Conservation (phyloP, 1,139 yeast species). For the Candida sanyaensis region DNA sequence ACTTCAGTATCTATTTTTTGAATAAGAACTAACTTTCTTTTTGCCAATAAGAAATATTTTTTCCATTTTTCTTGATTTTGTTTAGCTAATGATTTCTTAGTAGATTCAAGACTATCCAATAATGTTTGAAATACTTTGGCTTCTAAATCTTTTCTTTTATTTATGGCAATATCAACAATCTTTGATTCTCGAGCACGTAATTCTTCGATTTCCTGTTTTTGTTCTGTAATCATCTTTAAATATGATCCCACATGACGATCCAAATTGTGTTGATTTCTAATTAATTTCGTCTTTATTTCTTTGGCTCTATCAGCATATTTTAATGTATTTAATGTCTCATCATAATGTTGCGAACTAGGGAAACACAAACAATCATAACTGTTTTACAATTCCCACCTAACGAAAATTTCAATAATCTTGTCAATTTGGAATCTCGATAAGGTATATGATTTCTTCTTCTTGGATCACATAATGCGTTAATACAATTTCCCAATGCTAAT, state of each 20-base stretch:
- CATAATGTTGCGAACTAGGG: slow-evolving; percentile 88
- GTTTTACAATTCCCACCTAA: slow-evolving; percentile 96
- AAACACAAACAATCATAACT: slow-evolving; percentile 91
- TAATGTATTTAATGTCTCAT: slow-evolving; percentile 86
- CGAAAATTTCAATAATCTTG: slow-evolving; percentile 82
- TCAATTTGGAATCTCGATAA: slow-evolving; percentile 85
- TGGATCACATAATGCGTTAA: slow-evolving; percentile 84
- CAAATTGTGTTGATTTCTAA: slow-evolving; percentile 72
- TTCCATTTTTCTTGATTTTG: slow-evolving; percentile 48
- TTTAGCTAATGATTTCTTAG: slow-evolving; percentile 39
- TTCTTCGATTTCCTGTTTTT: slow-evolving; percentile 74
- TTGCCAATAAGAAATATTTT: slow-evolving; percentile 55
- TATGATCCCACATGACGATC: slow-evolving; percentile 89
- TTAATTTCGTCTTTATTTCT: slow-evolving; percentile 80
- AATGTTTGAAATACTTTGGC: slow-evolving; percentile 40
- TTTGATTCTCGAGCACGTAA: slow-evolving; percentile 56
- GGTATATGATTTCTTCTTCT: slow-evolving; percentile 76
- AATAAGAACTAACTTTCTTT: slow-evolving; percentile 52
- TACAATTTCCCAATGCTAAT: slow-evolving; percentile 89
- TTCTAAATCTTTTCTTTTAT: slow-evolving; percentile 28
- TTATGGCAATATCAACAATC: slow-evolving; percentile 37
- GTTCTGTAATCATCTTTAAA: slow-evolving; percentile 82
- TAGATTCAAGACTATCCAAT: slow-evolving; percentile 39
- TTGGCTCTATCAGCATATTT: slow-evolving; percentile 92
- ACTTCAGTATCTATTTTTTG: slow-evolving; percentile 42